phyloP scores from a whole-genome alignment of 345 rosid genomes.

The Euphorbia lathyris region DNA sequence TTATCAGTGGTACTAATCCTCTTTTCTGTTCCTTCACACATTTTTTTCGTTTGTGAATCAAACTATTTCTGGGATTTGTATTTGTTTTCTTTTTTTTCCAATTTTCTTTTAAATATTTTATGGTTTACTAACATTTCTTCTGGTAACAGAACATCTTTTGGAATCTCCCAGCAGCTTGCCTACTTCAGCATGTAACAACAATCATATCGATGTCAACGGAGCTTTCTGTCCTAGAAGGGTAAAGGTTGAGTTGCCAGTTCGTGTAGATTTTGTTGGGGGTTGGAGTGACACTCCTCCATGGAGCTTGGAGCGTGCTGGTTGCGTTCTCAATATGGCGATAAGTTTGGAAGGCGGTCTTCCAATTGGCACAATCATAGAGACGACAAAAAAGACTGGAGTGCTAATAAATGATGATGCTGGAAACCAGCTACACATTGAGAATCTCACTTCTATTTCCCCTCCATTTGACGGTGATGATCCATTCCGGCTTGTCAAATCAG shows the following conservation, averaged over 20 bases:
- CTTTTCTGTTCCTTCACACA: neutral
- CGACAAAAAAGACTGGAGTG: conserved; percentile 55
- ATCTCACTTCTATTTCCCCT: conserved; percentile 47
- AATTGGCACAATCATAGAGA: conserved; percentile 75
- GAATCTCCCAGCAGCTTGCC: conserved; percentile 33
- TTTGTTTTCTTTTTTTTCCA: neutral
- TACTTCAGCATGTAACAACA: conserved; percentile 25
- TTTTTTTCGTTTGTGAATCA: neutral
- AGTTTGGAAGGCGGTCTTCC: conserved; percentile 81
- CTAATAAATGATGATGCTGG: conserved; percentile 70
- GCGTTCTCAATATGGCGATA: conserved; percentile 89
- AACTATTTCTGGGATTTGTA: neutral
- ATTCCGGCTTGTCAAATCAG: conserved; percentile 87
- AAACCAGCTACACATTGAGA: conserved; percentile 46
- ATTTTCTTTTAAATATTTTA: neutral
- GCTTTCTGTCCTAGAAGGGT: conserved; percentile 45
- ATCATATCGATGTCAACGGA: conserved; percentile 22
- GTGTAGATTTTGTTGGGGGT: conserved; percentile 94
- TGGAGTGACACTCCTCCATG: conserved; percentile 99
- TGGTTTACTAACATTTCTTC: conserved; percentile 6
- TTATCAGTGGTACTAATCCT: neutral
- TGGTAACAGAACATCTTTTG: conserved; percentile 55
- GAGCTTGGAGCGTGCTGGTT: conserved; percentile 97
- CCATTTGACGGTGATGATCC: conserved; percentile 67
- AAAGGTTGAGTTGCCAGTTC: conserved; percentile 84